phyloP scores from a whole-genome alignment of 108 stramenopile species.

The Skeletonema marinoi region DNA sequence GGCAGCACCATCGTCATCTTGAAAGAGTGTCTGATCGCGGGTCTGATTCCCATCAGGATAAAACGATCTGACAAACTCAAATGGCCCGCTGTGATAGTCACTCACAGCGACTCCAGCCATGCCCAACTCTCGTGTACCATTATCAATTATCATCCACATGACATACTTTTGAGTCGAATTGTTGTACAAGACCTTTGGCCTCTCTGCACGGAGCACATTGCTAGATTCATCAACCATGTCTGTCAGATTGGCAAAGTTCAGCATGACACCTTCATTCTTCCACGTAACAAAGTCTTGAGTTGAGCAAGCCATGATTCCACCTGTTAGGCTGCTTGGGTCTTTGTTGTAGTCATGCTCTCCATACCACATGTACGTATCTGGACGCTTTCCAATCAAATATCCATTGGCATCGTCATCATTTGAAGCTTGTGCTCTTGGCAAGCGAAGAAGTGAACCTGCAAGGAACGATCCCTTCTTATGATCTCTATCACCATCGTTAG shows the following conservation, averaged over 20 bases:
- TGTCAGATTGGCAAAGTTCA: slow-evolving; percentile 78
- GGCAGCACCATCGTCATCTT: slow-evolving; percentile 62
- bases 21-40: slow-evolving; percentile 72
- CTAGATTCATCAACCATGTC: slow-evolving; percentile 67
- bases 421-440: slow-evolving; percentile 20
- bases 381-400: slow-evolving; percentile 19
- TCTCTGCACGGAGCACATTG: slow-evolving; percentile 45
- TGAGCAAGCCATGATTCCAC: slow-evolving; percentile 83
- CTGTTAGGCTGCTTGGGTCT: slow-evolving; percentile 22
- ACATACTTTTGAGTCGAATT: slow-evolving; percentile 62
- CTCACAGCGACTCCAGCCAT: slow-evolving; percentile 77
- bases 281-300: slow-evolving; percentile 73
- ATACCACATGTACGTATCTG: slow-evolving; percentile 68
- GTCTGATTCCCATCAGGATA: slow-evolving; percentile 92
- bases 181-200: slow-evolving; percentile 76
- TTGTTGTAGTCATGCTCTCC: slow-evolving; percentile 54
- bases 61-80: slow-evolving; percentile 65
- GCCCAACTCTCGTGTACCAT: slow-evolving; percentile 54
- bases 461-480: slow-evolving; percentile 41
- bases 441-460: slow-evolving; percentile 57
- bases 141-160: slow-evolving; percentile 86
- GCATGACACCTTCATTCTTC: slow-evolving; percentile 81
- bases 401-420: slow-evolving; percentile 1
- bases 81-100: slow-evolving; percentile 76
- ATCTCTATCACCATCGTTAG: slow-evolving; percentile 38